Conservation (phyloP, 2,329 filamentous ascomycete species). For the Penicillium paneum region DNA sequence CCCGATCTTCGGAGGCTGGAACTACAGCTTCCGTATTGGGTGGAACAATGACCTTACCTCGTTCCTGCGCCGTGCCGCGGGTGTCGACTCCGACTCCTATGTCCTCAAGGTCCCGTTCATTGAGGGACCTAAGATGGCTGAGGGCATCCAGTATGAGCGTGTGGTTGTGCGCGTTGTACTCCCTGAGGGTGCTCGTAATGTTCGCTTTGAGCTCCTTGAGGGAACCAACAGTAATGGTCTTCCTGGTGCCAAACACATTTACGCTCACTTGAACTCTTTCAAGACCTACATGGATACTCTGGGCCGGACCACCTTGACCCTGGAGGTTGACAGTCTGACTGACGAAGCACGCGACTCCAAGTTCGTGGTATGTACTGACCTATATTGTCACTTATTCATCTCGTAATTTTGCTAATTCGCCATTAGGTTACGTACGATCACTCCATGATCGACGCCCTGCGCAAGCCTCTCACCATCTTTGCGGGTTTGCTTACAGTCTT, state of each 20-base stretch:
- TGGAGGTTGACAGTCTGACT: conserved; percentile 81
- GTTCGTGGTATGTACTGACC: conserved; percentile 55
- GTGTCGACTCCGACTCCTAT: conserved; percentile 62
- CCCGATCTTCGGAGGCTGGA: conserved; percentile 96
- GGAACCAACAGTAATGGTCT: conserved; percentile 64
- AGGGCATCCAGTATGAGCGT: conserved; percentile 82
- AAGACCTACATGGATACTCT: conserved; percentile 92
- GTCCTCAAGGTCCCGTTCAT: conserved; percentile 88
- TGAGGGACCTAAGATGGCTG: conserved; percentile 80
- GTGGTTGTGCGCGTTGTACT: conserved; percentile 78
- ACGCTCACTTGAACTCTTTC: conserved; percentile 62
- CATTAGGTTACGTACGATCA: conserved; percentile 75
- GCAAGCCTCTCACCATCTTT: conserved; percentile 84
- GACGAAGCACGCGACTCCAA: conserved; percentile 85
- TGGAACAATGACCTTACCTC: conserved; percentile 85
- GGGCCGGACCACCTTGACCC: conserved; percentile 75
- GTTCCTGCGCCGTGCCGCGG: conserved; percentile 63
- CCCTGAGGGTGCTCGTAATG: conserved; percentile 77
- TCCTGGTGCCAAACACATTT: conserved; percentile 56
- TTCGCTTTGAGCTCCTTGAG: conserved; percentile 66
- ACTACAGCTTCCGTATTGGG: conserved; percentile 93
- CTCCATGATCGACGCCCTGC: conserved; percentile 67
- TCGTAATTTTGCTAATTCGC: conserved; percentile 4
- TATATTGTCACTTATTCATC: background rate
- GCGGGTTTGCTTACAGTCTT: conserved; percentile 71